phyloP scores from a whole-genome alignment of 139 green algal genomes.

The Ettlia oleoabundans region DNA sequence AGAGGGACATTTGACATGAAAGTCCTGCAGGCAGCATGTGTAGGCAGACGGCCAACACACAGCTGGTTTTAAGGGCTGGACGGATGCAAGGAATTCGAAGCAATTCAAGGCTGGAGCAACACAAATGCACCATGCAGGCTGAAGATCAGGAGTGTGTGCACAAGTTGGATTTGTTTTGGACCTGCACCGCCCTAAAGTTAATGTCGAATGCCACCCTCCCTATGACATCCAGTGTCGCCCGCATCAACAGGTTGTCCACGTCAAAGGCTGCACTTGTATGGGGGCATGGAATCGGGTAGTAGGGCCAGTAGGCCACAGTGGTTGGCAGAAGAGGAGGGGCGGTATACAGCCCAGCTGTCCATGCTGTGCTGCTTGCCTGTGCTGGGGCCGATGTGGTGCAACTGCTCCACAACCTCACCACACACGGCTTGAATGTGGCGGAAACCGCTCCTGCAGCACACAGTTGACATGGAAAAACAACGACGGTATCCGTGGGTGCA shows the following conservation, averaged over 20 bases:
- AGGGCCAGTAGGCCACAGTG: background rate
- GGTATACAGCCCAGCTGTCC: too few relatives aligned
- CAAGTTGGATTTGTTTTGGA: too few relatives aligned
- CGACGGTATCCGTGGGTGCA: too few relatives aligned
- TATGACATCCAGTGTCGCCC: slow-evolving; percentile 1
- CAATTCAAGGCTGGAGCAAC: too few relatives aligned
- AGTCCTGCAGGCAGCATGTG: background rate
- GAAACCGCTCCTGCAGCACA: background rate
- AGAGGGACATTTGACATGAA: background rate
- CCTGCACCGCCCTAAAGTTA: background rate
- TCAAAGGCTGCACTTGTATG: slow-evolving; percentile 4
- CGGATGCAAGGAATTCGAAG: too few relatives aligned
- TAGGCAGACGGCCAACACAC: background rate
- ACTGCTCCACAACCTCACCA: background rate
- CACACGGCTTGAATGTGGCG: background rate
- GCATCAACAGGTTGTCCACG: slow-evolving; percentile 12
- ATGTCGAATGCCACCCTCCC: background rate
- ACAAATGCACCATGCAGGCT: background rate
- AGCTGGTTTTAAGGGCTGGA: background rate
- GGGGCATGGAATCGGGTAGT: too few relatives aligned
- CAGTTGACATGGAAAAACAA: background rate
- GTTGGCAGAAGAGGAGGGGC: too few relatives aligned
- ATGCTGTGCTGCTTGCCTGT: background rate
- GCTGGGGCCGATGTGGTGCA: background rate
- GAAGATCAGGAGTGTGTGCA: background rate